Evolutionary conservation across 345 rosid genomes (phyloP), one percentile per base, ranked within the genome.

Genomic region (Lepidium africanum): DNA sequence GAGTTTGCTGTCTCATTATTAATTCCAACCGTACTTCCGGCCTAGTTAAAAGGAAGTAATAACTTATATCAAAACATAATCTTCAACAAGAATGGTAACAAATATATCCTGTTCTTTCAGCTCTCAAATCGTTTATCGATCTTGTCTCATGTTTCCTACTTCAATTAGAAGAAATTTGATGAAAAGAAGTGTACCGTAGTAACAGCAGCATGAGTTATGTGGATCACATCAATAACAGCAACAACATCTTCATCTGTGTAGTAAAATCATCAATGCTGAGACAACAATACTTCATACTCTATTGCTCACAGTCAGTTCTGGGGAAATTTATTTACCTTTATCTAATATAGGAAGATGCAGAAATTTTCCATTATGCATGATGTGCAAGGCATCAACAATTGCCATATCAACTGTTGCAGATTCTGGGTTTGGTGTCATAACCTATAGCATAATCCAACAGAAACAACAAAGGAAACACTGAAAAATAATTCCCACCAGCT

Each of bases 401-500:
- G 99, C 86, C 50, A 87, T 91, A 71, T 91, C 96, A 63, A 87
- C 72, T 4, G 92, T 87, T 56, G 91, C 96, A 75, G 96, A 95
- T 82, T 86, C 96, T 53, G 97, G 99, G 63, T 95, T 87, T 27
- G 87, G 96, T 64, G 99, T 95, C 99, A 95, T 95, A 71, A 86
- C 89, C 99, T 95, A 74, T 41, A 67, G 27, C 85, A 46, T 58
- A 59, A 73, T 70, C 17, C 13, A 9, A 64, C 19, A 57, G 30
- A 23, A 37, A 63, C 6, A 17, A 52, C 1, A 33, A 19, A 49
- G 35, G 21, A 39, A 47, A 14, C 27, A 41, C 5, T 48, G n/a
- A 36, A 36, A 25, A 5, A 47, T 21, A 11, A 27, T 3, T 41
- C 32, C 13, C 19, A 27, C 16, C 12, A 37, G 30, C 8, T 60